Evolutionary conservation across 1,284 basidiomycete species (phyloP).

Genomic region (Pseudozyma sp.): DNA sequence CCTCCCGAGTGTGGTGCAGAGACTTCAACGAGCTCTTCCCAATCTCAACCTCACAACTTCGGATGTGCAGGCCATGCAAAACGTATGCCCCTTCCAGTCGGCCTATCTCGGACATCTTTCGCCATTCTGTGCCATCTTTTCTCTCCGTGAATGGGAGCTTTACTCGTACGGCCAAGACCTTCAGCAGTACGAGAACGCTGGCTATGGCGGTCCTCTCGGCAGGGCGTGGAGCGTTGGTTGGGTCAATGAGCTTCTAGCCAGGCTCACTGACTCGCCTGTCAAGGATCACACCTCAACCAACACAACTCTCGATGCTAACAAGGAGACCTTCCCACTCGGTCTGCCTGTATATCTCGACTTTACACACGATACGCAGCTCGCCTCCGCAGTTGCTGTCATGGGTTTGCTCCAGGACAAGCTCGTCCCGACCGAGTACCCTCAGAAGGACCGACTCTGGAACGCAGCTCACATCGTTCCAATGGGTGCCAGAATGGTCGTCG

Average conservation of each 20-base stretch:
- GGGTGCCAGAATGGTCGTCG: constrained; percentile 15
- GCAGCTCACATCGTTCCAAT: constrained; percentile 24
- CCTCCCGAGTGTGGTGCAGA: constrained; percentile 13
- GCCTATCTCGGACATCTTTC: constrained; percentile 24
- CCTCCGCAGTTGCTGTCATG: constrained; percentile 22
- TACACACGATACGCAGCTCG: constrained; percentile 22
- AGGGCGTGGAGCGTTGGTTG: constrained; percentile 26
- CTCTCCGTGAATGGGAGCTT: constrained; percentile 18
- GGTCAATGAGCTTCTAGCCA: constrained; percentile 34
- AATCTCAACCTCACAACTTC: constrained; percentile 21
- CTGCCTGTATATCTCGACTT: constrained; percentile 27
- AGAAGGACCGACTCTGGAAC: constrained; percentile 15
- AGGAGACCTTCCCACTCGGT: constrained; percentile 6
- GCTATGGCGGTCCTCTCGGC: constrained; percentile 22
- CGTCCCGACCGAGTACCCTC: constrained; percentile 1
- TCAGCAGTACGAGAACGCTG: constrained; percentile 25
- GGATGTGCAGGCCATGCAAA: constrained; percentile 31
- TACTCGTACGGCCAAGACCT: constrained; percentile 32
- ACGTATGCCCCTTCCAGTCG: constrained; percentile 27
- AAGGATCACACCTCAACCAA: constrained; percentile 25
- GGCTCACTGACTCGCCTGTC: constrained; percentile 22
- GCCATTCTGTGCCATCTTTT: constrained; percentile 27
- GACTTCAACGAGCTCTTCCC: constrained; percentile 20
- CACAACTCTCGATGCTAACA: constrained; percentile 19
- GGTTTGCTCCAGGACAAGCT: constrained; percentile 22